Evolutionary conservation across 1,284 basidiomycete species (phyloP), one percentile per base, ranked within the genome.

Genomic region (Sanghuangporus sanghuang): DNA sequence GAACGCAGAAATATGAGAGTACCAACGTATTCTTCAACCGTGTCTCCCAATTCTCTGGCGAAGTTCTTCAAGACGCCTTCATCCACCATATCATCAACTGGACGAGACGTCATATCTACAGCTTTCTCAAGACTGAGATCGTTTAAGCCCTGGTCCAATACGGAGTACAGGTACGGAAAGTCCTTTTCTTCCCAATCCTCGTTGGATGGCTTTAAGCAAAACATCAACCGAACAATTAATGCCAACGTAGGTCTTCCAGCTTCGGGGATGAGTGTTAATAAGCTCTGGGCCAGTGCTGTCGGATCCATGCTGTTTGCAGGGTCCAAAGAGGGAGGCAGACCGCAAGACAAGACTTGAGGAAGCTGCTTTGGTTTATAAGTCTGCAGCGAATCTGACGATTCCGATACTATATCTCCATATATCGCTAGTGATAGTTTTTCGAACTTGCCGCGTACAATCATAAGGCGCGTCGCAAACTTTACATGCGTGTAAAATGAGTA

Each of bases 371-470:
- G 75, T 61, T 78, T 74, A 66, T 76, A 75, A 14, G 66, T 66
- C 12, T 69, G 63, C 7, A 69, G 67, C 0, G 67, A 59, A 0
- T 68, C 56, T 5, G 71, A 64, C 7, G 66, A 57, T 55, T 78
- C 77, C 36, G 80, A 71, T 21, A 81, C 77, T 12, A 81, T 68
- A 35, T 85, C 79, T 36, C 88, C 88, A 69, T 90, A 90, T 53
- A 90, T 81, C 44, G 87, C 87, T 68, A 89, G 76, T 4, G 90
- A 89, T 23, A 90, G 75, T 63, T 76, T 77, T 58, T 83, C 75
- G 70, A 91, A 92, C 36, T 80, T 76, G 36, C 90, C 91, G 70
- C 85, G 85, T 66, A 93, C 79, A 63, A 92, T 89, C 81, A 93
- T 85, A 32, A 93, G 77, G 59, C 90, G 86, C 23, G 90, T 92